A percentile compares a stretch with the other conserved stretches of the same genome.
These are phyloP conservation scores for Rhinocladiella mackenziei DNA, from an alignment of 2,329 filamentous ascomycete genomes.

Conservation along the genomic window DNA sequence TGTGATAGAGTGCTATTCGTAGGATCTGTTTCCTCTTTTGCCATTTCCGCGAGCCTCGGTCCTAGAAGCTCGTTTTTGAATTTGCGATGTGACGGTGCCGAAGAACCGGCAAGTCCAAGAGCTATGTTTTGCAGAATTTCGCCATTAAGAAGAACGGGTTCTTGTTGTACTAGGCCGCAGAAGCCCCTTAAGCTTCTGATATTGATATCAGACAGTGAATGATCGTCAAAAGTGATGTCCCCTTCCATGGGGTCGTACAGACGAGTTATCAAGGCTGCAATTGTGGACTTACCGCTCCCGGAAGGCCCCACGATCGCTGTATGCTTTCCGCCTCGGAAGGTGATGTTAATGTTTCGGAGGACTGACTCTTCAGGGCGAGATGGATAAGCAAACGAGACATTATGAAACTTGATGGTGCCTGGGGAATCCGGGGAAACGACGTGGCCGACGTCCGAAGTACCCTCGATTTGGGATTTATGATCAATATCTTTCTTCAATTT, in stretches of 20 bases:
- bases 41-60: conserved; percentile 12
- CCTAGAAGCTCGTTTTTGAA: conserved; percentile 27
- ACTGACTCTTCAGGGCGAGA: conserved; percentile 37
- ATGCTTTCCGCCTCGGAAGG: conserved; percentile 36
- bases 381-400: conserved; percentile 37
- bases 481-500: conserved; percentile 59
- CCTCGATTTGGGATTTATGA: conserved; percentile 46
- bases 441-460: conserved; percentile 2
- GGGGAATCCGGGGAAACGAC: neutral
- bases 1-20: conserved; percentile 21
- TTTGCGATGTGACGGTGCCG: conserved; percentile 28
- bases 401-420: conserved; percentile 34
- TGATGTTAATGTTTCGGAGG: conserved; percentile 34
- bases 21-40: neutral
- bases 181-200: conserved; percentile 36
- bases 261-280: conserved; percentile 37
- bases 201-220: conserved; percentile 34
- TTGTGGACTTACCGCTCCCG: conserved; percentile 52
- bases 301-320: conserved; percentile 49
- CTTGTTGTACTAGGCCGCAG: conserved; percentile 48
- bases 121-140: conserved; percentile 55
- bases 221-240: conserved; percentile 32
- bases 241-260: conserved; percentile 38
- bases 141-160: conserved; percentile 49
- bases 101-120: conserved; percentile 45